These are phyloP conservation scores for Apophysomyces elegans DNA, from an alignment of 371 early-diverging fungal species.

Conservation along the genomic window DNA sequence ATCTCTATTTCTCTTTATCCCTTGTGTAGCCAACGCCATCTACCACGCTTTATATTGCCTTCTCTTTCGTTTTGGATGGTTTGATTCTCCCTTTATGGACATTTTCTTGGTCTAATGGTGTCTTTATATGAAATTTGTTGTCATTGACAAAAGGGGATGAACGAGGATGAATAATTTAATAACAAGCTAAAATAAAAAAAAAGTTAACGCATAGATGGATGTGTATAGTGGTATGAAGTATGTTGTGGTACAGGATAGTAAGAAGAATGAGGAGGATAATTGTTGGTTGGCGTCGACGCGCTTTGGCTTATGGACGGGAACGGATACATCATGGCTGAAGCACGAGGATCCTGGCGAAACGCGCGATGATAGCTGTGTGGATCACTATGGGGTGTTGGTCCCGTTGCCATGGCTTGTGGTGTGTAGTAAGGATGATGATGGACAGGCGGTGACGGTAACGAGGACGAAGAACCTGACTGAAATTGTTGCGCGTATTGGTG, in stretches of 20 bases:
- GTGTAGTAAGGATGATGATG: neutral
- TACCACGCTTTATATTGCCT: too few relatives aligned
- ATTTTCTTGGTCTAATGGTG: too few relatives aligned
- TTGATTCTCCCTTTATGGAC: too few relatives aligned
- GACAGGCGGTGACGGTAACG: neutral
- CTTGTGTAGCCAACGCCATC: too few relatives aligned
- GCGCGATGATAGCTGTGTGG: neutral
- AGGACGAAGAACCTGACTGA: neutral
- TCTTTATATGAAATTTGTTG: too few relatives aligned
- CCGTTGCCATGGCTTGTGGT: neutral
- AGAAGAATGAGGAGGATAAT: neutral
- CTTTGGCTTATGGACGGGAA: neutral
- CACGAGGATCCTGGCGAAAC: neutral
- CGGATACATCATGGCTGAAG: conserved; percentile 6
- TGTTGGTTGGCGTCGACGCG: neutral
- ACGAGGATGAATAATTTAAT: conserved; percentile 1
- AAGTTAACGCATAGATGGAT: conserved; percentile 8
- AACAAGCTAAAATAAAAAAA: neutral
- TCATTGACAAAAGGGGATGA: neutral
- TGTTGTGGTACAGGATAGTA: conserved; percentile 4
- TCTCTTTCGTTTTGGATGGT: too few relatives aligned
- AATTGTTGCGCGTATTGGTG: conserved; percentile 26
- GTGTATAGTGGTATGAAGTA: conserved; percentile 4
- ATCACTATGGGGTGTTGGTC: neutral
- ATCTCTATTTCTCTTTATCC: too few relatives aligned